Percentiles rank a stretch among this genome's conserved stretches.
Evolutionary conservation across 2,329 filamentous ascomycete genomes (phyloP).

Genomic region (Diaporthe longicolla): DNA sequence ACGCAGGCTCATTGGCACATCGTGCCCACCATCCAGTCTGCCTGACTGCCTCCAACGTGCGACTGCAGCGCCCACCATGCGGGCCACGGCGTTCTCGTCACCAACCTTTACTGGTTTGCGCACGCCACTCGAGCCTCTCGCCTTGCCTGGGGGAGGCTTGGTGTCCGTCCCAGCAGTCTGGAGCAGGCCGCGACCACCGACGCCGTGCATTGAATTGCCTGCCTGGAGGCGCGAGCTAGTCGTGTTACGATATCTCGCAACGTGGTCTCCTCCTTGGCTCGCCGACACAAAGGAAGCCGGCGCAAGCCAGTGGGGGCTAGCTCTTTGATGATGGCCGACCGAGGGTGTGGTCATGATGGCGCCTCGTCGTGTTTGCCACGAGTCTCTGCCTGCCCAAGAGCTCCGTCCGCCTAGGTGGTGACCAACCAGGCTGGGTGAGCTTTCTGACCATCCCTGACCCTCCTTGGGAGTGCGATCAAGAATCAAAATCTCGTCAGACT

Average conservation of each 20-base stretch:
- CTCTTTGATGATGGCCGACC: background rate
- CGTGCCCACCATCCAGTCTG: background rate
- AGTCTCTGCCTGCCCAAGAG: constrained; percentile 25
- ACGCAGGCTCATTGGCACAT: background rate
- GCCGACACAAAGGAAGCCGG: constrained; percentile 10
- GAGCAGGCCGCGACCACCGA: constrained; percentile 33
- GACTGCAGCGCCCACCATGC: constrained; percentile 17
- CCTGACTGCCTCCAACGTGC: constrained; percentile 20
- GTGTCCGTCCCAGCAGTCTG: constrained; percentile 38
- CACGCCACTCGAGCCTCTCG: constrained; percentile 20
- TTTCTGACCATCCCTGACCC: background rate
- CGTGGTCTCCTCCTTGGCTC: constrained; percentile 16
- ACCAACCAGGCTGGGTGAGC: constrained; percentile 10
- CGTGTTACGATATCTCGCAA: constrained; percentile 13
- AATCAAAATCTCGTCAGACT: constrained; percentile 8
- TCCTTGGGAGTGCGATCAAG: background rate
- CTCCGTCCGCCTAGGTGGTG: background rate
- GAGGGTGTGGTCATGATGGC: constrained; percentile 12
- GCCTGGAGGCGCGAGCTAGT: constrained; percentile 11
- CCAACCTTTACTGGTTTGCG: background rate
- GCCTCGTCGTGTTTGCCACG: constrained; percentile 24
- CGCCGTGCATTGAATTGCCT: constrained; percentile 32
- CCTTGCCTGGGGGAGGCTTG: constrained; percentile 9
- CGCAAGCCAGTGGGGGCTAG: constrained; percentile 27
- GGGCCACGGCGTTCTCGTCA: constrained; percentile 28